Evolutionary conservation across 345 rosid genomes (phyloP), one percentile per base, ranked within the genome.

Genomic region (Salix koriyanagi): DNA sequence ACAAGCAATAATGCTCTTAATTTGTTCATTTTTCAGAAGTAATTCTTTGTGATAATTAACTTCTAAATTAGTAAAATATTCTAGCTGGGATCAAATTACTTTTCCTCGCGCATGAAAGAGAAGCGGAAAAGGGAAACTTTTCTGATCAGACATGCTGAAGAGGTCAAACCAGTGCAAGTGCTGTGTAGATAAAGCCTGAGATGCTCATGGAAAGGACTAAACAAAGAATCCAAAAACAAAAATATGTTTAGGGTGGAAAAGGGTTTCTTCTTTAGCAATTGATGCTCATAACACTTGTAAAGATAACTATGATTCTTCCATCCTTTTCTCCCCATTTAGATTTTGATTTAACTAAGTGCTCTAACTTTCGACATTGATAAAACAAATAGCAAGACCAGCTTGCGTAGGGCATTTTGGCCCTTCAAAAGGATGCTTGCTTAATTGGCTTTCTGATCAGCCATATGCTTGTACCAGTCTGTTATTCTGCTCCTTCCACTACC

Each of bases 401-500:
- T 72, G 82, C 58, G 28, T 19, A 72, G 56, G 21, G n/a, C 56
- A 16, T 16, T 50, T 16, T 50, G 56, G 56, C 56, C 56, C 21
- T 18, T 48, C 1, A 19, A 52, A 52, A 52, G 23, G 58, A 52
- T 52, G 58, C 58, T 13, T 48, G 18, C 52, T 15, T 25, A 25
- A 25, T 25, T 48, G 19, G 52, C 16, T 52, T 52, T 19, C 58
- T 2, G 58, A 6, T 52, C 58, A 18, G 58, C 58, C 58, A 54
- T 62, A 37, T 37, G 25, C 42, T 48, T 72, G 54, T 61, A 66
- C 78, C 69, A 44, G 70, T 52, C 67, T 30, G 23, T 68, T 37
- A 69, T 46, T 70, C 66, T 80, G 77, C 86, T 58, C 69, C 67
- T 70, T 41, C 84, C 84, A 79, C 84, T 74, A 80, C 72, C 25